Evolutionary conservation across 1,284 basidiomycete genomes (phyloP).

Genomic region (Leccinum pachyderme): DNA sequence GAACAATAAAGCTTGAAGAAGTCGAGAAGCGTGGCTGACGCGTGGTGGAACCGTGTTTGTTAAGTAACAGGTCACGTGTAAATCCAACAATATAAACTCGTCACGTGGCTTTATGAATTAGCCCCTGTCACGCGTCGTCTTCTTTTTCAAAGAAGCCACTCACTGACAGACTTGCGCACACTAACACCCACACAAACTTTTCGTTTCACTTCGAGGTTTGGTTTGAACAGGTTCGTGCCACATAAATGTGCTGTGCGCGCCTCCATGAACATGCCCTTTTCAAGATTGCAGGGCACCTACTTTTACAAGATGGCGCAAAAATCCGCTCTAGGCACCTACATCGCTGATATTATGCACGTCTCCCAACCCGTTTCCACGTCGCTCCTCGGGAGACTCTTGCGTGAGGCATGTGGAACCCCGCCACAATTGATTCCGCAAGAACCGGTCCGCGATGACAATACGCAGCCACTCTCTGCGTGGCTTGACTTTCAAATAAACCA

Average conservation of each 20-base stretch:
- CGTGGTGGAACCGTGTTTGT: constrained; percentile 25
- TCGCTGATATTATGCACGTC: constrained; percentile 1
- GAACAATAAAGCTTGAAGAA: background rate
- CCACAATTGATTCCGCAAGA: constrained; percentile 1
- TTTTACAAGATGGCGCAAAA: constrained; percentile 1
- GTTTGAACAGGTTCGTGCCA: constrained; percentile 3
- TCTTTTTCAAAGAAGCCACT: background rate
- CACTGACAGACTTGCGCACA: background rate
- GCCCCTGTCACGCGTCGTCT: constrained; percentile 21
- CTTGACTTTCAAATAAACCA: constrained; percentile 1
- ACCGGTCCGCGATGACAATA: background rate
- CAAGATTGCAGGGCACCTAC: constrained; percentile 3
- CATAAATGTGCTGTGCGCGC: background rate
- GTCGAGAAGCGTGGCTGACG: background rate
- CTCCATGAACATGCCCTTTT: background rate
- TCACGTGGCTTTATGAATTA: constrained; percentile 27
- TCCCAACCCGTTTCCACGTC: background rate
- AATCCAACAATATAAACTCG: constrained; percentile 19
- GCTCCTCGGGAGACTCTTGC: constrained; percentile 4
- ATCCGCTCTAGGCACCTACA: background rate
- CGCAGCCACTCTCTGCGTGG: background rate
- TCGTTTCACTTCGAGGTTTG: background rate
- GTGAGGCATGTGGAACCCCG: constrained; percentile 1
- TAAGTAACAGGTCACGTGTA: constrained; percentile 33
- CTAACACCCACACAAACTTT: background rate